Percentiles rank a stretch among this genome's conserved stretches.
Conservation (phyloP, 257 asterid species). For the Marsdenia floribunda region DNA sequence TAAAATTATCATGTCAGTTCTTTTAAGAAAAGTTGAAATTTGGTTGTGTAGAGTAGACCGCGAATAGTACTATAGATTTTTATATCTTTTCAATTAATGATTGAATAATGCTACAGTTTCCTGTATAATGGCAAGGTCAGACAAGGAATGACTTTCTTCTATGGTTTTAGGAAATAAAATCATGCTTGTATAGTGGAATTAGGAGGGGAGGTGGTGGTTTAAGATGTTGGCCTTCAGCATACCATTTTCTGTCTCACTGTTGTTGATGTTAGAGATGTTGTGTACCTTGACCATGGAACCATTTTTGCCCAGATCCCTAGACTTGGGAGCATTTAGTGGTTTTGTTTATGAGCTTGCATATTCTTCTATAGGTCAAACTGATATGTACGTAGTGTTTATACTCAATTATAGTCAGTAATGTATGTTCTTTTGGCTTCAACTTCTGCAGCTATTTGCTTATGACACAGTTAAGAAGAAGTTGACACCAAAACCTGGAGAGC, state of each 20-base stretch:
- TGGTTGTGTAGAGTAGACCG: not conserved
- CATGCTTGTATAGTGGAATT: not conserved
- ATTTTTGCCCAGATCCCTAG: not conserved
- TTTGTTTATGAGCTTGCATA: no score
- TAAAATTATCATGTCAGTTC: not conserved
- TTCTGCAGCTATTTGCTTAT: conserved; percentile 43
- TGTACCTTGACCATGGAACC: not conserved
- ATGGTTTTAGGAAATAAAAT: not conserved
- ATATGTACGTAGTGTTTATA: not conserved
- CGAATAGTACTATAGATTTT: not conserved
- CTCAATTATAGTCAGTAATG: not conserved
- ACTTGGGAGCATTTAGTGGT: not conserved
- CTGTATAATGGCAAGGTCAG: not conserved
- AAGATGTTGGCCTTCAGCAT: not conserved
- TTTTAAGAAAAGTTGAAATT: not conserved
- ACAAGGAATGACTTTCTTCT: not conserved
- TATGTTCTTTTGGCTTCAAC: not conserved
- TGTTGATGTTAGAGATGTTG: not conserved
- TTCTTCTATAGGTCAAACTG: no score
- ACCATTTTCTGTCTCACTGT: not conserved
- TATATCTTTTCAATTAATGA: not conserved
- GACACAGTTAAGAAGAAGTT: conserved; percentile 49
- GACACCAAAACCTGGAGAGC: conserved; percentile 42
- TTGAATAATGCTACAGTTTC: not conserved
- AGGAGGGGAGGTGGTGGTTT: not conserved